A percentile compares a stretch with the other conserved stretches of the same genome.
phyloP scores from a whole-genome alignment of 2,329 filamentous ascomycete species.

The Westerdykella sp. region DNA sequence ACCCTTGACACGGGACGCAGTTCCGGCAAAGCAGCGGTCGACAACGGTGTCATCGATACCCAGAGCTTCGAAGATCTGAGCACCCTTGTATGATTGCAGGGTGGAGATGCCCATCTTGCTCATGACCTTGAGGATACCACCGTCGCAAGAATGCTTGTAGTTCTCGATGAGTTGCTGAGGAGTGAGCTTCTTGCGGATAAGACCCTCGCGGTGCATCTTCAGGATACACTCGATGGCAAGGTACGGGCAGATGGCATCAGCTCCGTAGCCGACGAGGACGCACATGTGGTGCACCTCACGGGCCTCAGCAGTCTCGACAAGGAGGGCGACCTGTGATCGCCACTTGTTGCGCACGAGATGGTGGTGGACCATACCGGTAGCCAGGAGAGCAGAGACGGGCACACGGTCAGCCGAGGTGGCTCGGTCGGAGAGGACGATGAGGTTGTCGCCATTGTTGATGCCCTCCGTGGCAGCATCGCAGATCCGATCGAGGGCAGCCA shows the following conservation, averaged over 20 bases:
- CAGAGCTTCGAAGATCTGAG: slow-evolving; percentile 94
- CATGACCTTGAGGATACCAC: slow-evolving; percentile 97
- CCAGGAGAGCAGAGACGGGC: slow-evolving; percentile 76
- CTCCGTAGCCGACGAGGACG: slow-evolving; percentile 92
- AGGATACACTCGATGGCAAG: slow-evolving; percentile 93
- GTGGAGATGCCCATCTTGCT: slow-evolving; percentile 99
- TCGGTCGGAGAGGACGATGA: slow-evolving; percentile 85
- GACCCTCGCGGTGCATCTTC: slow-evolving; percentile 88
- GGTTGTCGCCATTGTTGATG: slow-evolving; percentile 74
- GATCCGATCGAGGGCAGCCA: slow-evolving; percentile 80
- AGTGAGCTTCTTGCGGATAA: slow-evolving; percentile 83
- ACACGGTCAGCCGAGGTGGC: slow-evolving; percentile 77
- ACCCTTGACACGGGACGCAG: slow-evolving; percentile 88
- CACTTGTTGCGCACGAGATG: slow-evolving; percentile 94
- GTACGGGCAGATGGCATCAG: slow-evolving; percentile 90
- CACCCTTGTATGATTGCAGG: slow-evolving; percentile 91
- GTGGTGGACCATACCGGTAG: slow-evolving; percentile 90
- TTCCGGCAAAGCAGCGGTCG: slow-evolving; percentile 90
- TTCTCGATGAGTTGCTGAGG: slow-evolving; percentile 83
- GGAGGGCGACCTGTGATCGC: slow-evolving; percentile 78
- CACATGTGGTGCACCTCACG: slow-evolving; percentile 99
- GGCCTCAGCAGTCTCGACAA: slow-evolving; percentile 90
- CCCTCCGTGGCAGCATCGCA: slow-evolving; percentile 78
- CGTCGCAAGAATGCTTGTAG: slow-evolving; percentile 94
- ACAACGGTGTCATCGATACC: slow-evolving; percentile 89